Conservation (phyloP, 129 eudicot species). For the Calendula officinalis region DNA sequence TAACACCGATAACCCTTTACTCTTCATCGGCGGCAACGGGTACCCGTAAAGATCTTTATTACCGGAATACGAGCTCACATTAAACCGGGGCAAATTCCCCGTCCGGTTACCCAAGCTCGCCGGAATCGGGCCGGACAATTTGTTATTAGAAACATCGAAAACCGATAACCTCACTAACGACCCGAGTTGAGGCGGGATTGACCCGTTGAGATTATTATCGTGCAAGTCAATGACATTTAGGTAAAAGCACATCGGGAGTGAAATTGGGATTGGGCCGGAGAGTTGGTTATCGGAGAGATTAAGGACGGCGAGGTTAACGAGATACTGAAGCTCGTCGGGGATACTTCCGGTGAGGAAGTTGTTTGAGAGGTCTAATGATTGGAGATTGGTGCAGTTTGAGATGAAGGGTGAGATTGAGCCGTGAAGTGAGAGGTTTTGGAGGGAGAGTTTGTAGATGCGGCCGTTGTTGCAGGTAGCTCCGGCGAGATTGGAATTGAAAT, state of each 20-base stretch:
- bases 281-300: slow-evolving; percentile 51
- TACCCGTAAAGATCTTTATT: slow-evolving; percentile 65
- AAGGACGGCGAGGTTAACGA: slow-evolving; percentile 56
- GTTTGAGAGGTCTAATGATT: slow-evolving; percentile 70
- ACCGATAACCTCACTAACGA: slow-evolving; percentile 45
- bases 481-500: slow-evolving; percentile 34
- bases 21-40: slow-evolving; percentile 52
- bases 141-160: slow-evolving; percentile 56
- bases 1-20: slow-evolving; percentile 55
- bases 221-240: slow-evolving; percentile 65
- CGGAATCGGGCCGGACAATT: slow-evolving; percentile 58
- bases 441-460: slow-evolving; percentile 46
- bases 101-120: slow-evolving; percentile 55
- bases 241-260: slow-evolving; percentile 48
- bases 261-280: slow-evolving; percentile 46
- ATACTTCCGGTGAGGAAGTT: slow-evolving; percentile 49
- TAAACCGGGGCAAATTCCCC: slow-evolving; percentile 48
- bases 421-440: slow-evolving; percentile 24
- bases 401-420: slow-evolving; percentile 40
- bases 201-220: slow-evolving; percentile 44
- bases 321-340: slow-evolving; percentile 41
- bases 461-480: slow-evolving; percentile 55
- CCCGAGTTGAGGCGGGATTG: slow-evolving; percentile 62
- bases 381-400: slow-evolving; percentile 44
- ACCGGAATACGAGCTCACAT: slow-evolving; percentile 54